phyloP scores from a whole-genome alignment of 2,329 filamentous ascomycete genomes.

The Neopestalotiopsis clavispora region DNA sequence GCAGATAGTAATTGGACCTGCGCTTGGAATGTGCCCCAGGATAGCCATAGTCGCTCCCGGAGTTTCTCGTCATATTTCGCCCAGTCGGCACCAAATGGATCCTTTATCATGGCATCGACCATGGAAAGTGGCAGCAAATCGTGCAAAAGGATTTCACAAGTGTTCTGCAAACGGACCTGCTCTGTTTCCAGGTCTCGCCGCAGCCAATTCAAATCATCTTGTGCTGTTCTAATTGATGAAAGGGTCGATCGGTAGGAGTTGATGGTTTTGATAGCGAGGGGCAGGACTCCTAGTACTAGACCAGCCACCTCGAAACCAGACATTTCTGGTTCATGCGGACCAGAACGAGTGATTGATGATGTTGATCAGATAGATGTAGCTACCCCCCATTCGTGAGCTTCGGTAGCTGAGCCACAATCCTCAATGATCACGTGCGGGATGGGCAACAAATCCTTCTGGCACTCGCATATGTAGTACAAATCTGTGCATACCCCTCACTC shows the following conservation, averaged over 20 bases:
- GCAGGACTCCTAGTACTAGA: neutral
- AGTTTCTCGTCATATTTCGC: neutral
- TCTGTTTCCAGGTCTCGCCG: neutral
- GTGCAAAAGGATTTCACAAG: neutral
- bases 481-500: neutral
- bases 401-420: no score
- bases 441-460: no score
- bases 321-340: neutral
- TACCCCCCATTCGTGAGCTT: no score
- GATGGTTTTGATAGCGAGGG: neutral
- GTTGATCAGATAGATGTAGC: no score
- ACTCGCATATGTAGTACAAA: neutral
- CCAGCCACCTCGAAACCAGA: neutral
- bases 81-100: neutral
- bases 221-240: neutral
- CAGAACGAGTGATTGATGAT: no score
- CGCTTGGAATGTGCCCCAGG: neutral
- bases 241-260: neutral
- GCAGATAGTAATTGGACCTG: neutral
- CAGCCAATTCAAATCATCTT: neutral
- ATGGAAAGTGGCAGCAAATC: neutral
- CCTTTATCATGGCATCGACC: neutral
- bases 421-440: neutral
- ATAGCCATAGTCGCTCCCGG: neutral
- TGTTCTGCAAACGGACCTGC: neutral